Conservation (phyloP, 352 stramenopile species). For the Phytophthora sojae region DNA sequence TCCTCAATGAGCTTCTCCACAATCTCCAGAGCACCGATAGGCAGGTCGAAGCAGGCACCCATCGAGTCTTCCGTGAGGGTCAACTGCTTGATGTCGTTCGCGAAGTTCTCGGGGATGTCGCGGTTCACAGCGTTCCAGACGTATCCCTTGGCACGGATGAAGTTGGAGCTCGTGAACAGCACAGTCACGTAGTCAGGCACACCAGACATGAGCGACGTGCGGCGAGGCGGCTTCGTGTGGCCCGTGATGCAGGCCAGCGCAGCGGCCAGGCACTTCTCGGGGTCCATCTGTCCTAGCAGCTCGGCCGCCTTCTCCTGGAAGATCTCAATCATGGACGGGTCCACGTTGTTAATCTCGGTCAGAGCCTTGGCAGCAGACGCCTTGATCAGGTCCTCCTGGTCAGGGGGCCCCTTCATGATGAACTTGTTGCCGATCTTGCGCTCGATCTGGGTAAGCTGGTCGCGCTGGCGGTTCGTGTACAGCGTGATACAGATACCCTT, state of each 20-base stretch:
- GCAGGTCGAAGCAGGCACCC: constrained; percentile 93
- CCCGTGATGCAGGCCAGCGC: constrained; percentile 92
- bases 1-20: constrained; percentile 85
- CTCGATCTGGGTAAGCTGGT: constrained; percentile 86
- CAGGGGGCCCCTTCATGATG: constrained; percentile 83
- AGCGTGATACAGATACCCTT: constrained; percentile 98
- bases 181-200: constrained; percentile 92
- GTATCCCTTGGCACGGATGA: constrained; percentile 90
- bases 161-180: constrained; percentile 83
- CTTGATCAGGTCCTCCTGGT: constrained; percentile 90
- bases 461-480: constrained; percentile 88
- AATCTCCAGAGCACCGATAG: constrained; percentile 60
- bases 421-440: constrained; percentile 92
- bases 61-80: constrained; percentile 89
- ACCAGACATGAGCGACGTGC: constrained; percentile 90
- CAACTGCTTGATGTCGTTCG: constrained; percentile 90
- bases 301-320: constrained; percentile 77
- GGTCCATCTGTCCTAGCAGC: constrained; percentile 67
- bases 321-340: constrained; percentile 76
- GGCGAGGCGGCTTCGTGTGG: constrained; percentile 81
- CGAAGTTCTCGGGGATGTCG: constrained; percentile 78
- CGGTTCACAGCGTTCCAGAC: constrained; percentile 93
- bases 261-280: constrained; percentile 76
- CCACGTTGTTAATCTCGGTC: constrained; percentile 86
- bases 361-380: constrained; percentile 83